These are phyloP conservation scores for Cucurbita pepo DNA, from an alignment of 306 rosid species.

Conservation along the genomic window DNA sequence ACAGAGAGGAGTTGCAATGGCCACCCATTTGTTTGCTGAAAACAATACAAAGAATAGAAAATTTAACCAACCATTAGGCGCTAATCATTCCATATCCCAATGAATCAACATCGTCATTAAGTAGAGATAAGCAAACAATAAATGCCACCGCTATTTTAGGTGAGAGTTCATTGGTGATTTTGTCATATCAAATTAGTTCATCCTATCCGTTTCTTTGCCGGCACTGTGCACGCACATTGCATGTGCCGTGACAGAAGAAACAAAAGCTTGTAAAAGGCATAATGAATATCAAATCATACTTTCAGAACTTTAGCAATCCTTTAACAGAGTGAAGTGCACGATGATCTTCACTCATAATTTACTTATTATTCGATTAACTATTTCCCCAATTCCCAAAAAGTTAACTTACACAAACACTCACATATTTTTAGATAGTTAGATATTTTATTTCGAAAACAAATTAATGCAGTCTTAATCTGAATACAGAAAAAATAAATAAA, in stretches of 20 bases:
- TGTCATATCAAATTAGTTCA: conserved; percentile 4
- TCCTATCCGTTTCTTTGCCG: conserved; percentile 9
- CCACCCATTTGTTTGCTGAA: conserved; percentile 80
- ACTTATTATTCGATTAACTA: background rate
- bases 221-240: conserved; percentile 17
- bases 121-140: background rate
- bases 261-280: conserved; percentile 1
- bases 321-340: background rate
- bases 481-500: background rate
- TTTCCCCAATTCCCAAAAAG: background rate
- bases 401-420: no score
- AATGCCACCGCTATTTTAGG: background rate
- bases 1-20: conserved; percentile 79
- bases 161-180: background rate
- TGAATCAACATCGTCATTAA: background rate
- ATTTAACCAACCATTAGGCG: background rate
- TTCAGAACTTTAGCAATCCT: background rate
- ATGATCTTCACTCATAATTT: background rate
- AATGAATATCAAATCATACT: conserved; percentile 7
- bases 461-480: background rate
- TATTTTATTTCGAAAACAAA: background rate
- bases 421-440: background rate
- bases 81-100: background rate
- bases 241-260: conserved; percentile 17
- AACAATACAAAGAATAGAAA: conserved; percentile 3